phyloP scores from a whole-genome alignment of 2,329 filamentous ascomycete genomes.

The Volutella citrinella region DNA sequence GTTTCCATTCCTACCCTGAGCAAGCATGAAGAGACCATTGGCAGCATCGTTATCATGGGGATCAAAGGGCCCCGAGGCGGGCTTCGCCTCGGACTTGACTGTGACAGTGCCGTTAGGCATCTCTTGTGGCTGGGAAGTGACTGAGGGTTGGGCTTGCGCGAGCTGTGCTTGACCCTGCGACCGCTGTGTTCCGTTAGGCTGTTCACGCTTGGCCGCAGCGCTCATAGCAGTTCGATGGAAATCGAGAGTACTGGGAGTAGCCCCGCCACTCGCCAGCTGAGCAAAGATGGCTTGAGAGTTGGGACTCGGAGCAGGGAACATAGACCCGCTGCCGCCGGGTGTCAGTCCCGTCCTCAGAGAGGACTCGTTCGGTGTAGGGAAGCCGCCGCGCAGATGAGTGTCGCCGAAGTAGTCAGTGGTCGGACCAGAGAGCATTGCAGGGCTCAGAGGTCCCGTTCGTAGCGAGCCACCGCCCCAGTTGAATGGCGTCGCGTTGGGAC shows the following conservation, averaged over 20 bases:
- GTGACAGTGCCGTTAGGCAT: constrained; percentile 36
- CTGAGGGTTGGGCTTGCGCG: constrained; percentile 32
- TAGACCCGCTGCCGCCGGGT: constrained; percentile 90
- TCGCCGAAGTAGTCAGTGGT: constrained; percentile 85
- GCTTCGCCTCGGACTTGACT: constrained; percentile 48
- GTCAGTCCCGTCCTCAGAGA: constrained; percentile 88
- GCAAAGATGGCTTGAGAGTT: constrained; percentile 82
- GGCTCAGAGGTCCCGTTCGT: constrained; percentile 88
- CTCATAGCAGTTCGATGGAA: constrained; percentile 92
- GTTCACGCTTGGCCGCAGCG: constrained; percentile 64
- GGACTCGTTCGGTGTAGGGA: constrained; percentile 95
- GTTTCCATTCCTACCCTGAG: constrained; percentile 62
- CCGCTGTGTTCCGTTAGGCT: constrained; percentile 33
- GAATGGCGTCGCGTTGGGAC: constrained; percentile 68
- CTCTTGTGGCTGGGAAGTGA: constrained; percentile 56
- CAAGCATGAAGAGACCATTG: constrained; percentile 89
- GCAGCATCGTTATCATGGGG: constrained; percentile 94
- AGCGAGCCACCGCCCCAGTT: constrained; percentile 82
- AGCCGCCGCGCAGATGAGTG: constrained; percentile 74
- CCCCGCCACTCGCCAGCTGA: constrained; percentile 73
- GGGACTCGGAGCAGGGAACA: constrained; percentile 91
- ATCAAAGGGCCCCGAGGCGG: constrained; percentile 66
- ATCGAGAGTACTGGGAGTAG: constrained; percentile 86
- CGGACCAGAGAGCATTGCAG: constrained; percentile 92
- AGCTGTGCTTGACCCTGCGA: constrained; percentile 35